Evolutionary conservation across 2,329 filamentous ascomycete species (phyloP), one percentile per base, ranked within the genome.

Genomic region (Biscogniauxia sp.): DNA sequence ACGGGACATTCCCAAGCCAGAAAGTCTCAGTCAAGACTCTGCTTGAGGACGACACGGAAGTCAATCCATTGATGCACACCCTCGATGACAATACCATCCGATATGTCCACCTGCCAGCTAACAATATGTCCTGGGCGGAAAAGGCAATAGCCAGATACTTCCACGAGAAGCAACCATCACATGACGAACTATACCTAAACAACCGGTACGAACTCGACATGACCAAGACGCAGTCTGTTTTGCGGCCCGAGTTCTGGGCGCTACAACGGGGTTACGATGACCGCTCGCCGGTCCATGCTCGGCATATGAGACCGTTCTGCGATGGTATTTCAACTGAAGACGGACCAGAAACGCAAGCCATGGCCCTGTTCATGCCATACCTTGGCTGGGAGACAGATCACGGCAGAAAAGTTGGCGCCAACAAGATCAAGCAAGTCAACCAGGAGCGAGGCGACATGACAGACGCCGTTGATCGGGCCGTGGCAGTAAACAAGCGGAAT

Each of bases 91-190:
- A 66, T 5, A 58, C 57, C 25, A 55, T 70, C 32, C 61, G 66
- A 20, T 70, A 70, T 57, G 67, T 70, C 45, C 68, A 72, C 54
- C 57, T 72, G 25, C 69, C 69, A 8, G 65, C 66, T 11, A 72
- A 70, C 58, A 70, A 69, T 55, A 72, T 72, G 69, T 58, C 61
- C 49, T 72, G 69, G 69, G 67, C 69, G 7, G 69, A 72, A 57
- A 66, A 70, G 52, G 64, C 64, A 50, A 65, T 66, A 19, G 60
- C 59, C 13, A 58, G 64, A 25, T 64, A 66, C 58, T 69, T 66
- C 51, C 60, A 59, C 23, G 67, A 69, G 56, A 23, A 23, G 15
- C 55, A 50, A 20, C 49, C 19, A 25, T n/a, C 4, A 28, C 25
- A 41, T 25, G 50, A 37, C 9, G 25, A 57, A 37, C 20, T 3